phyloP scores from a whole-genome alignment of 768 basidiomycete genomes.

The Coprinellus micaceus region DNA sequence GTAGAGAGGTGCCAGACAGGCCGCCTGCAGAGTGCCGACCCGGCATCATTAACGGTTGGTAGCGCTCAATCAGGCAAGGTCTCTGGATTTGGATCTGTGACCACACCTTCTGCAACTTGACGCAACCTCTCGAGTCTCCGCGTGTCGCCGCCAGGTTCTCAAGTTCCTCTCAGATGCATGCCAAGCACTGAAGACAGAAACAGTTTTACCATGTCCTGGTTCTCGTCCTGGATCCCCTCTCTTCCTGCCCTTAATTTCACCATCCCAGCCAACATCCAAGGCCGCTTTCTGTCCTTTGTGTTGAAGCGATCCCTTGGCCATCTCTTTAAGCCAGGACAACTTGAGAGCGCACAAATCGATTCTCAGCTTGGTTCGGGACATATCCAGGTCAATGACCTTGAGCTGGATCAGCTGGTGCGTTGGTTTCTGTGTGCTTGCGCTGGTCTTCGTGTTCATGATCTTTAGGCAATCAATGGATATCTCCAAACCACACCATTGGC shows the following conservation, averaged over 20 bases:
- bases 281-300: slow-evolving; percentile 85
- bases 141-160: too few relatives aligned
- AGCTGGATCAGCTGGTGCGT: slow-evolving; percentile 72
- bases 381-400: slow-evolving; percentile 80
- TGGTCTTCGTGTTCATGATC: slow-evolving; percentile 8
- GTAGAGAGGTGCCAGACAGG: too few relatives aligned
- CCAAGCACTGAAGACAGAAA: too few relatives aligned
- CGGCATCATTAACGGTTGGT: too few relatives aligned
- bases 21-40: too few relatives aligned
- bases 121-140: too few relatives aligned
- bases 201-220: slow-evolving; percentile 57
- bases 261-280: slow-evolving; percentile 72
- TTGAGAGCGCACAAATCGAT: slow-evolving; percentile 83
- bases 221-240: slow-evolving; percentile 55
- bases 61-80: too few relatives aligned
- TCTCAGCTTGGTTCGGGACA: slow-evolving; percentile 90
- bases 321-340: slow-evolving; percentile 83
- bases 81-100: too few relatives aligned
- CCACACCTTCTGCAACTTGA: too few relatives aligned
- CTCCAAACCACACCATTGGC: slow-evolving; percentile 62
- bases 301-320: slow-evolving; percentile 81
- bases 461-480: slow-evolving; percentile 75
- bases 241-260: slow-evolving; percentile 64
- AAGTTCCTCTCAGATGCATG: too few relatives aligned
- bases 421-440: neutral